A percentile compares a stretch with the other conserved stretches of the same genome.
Evolutionary conservation across 2,329 filamentous ascomycete genomes (phyloP).

Genomic region (Apiospora rasikravindrae): DNA sequence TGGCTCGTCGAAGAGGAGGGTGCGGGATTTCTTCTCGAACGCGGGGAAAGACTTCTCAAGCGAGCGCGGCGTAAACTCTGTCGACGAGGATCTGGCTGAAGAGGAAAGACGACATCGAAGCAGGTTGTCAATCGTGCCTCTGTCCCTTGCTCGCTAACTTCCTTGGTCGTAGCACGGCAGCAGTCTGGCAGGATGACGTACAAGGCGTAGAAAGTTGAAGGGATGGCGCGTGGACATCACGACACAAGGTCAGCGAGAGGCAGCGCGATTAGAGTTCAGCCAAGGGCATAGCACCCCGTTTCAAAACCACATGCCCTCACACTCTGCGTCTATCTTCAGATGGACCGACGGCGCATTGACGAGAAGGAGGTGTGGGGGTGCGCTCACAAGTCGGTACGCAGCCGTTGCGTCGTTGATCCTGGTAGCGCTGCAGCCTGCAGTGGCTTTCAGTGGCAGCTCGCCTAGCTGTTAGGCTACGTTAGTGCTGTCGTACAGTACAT

Average conservation of each 20-base stretch:
- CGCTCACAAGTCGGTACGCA: conserved; percentile 4
- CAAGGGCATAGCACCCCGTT: conserved; percentile 11
- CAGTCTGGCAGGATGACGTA: neutral
- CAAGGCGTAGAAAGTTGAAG: neutral
- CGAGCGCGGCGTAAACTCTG: conserved; percentile 8
- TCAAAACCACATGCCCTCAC: conserved; percentile 13
- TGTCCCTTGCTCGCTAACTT: neutral
- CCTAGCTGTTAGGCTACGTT: neutral
- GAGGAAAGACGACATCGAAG: neutral
- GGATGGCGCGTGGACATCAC: neutral
- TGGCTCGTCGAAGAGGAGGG: neutral
- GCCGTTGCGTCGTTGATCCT: conserved; percentile 11
- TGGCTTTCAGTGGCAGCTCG: conserved; percentile 11
- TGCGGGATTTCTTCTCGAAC: conserved; percentile 17
- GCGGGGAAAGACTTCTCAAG: conserved; percentile 12
- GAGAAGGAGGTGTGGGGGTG: neutral
- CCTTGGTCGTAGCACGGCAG: neutral
- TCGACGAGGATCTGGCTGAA: neutral
- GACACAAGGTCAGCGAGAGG: neutral
- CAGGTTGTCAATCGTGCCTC: neutral
- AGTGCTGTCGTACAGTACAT: neutral
- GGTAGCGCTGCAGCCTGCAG: conserved; percentile 3
- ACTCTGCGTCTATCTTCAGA: neutral
- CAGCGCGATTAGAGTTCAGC: neutral
- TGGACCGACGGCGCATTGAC: conserved; percentile 10